Conservation (phyloP, 192 early-diverging fungal species). For the Gamsiella multidivaricata region DNA sequence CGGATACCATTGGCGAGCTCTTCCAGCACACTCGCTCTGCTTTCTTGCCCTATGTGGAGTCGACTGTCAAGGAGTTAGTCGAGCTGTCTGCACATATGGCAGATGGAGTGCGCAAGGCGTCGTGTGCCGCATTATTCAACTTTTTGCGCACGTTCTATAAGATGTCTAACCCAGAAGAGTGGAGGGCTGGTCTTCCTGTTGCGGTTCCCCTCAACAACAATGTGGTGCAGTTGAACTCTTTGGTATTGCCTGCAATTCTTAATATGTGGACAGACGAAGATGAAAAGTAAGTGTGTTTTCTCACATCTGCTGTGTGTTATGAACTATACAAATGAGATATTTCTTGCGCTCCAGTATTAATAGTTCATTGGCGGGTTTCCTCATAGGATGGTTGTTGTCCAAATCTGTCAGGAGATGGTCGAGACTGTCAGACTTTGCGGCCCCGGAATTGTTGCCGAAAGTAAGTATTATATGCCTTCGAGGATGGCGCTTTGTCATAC, state of each 20-base stretch:
- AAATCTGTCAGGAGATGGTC: constrained; percentile 78
- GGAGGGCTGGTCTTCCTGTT: constrained; percentile 78
- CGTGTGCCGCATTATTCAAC: constrained; percentile 73
- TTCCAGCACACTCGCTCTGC: constrained; percentile 78
- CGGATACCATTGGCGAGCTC: constrained; percentile 87
- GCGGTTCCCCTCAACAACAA: constrained; percentile 79
- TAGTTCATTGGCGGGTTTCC: too few relatives aligned
- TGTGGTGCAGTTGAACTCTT: constrained; percentile 73
- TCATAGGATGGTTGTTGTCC: constrained; percentile 77
- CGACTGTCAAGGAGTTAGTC: constrained; percentile 73
- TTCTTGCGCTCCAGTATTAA: not conserved
- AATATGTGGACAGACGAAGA: constrained; percentile 84
- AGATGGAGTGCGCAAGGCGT: constrained; percentile 85
- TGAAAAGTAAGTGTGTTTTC: constrained; percentile 67
- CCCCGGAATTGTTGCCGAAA: constrained; percentile 72
- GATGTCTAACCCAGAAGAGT: constrained; percentile 72
- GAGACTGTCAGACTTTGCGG: constrained; percentile 79
- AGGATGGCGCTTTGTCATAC: too few relatives aligned
- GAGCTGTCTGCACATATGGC: constrained; percentile 79
- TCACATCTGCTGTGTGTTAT: too few relatives aligned
- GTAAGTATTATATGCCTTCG: constrained; percentile 22
- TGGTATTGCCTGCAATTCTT: constrained; percentile 79
- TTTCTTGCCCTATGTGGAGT: constrained; percentile 89
- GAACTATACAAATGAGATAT: not conserved
- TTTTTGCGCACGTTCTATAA: constrained; percentile 83